Evolutionary conservation across 2,329 filamentous ascomycete genomes (phyloP), one percentile per base, ranked within the genome.

Genomic region (Incumbomyces lentus): DNA sequence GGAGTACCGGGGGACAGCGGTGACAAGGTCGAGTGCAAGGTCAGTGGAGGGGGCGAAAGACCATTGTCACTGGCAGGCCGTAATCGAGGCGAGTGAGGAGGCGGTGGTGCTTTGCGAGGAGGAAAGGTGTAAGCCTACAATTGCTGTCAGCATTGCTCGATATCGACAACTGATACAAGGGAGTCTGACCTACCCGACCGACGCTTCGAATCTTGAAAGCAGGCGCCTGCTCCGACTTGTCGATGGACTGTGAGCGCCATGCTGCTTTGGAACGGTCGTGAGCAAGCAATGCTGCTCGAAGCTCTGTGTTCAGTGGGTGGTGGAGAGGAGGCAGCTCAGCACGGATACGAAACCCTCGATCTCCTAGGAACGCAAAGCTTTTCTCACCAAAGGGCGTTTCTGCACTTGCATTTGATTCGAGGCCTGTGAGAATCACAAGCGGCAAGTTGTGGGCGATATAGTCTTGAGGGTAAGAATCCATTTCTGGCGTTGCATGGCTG

Each of bases 1-100:
- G 79, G 72, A 6, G 90, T 95, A 6, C 75, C 76, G 2, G 89
- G 88, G 33, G 85, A 92, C 26, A 96, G 73, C 1, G 90, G 92
- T 2, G 92, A 96, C 55, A 95, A 80, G 1, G 89, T 86, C 11
- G 92, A 96, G 64, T 96, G 90, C 3, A 95, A 69, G n/a, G 80
- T 69, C 49, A 73, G 68, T 14, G 71, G 65, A 18, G 70, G 62
- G 32, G 67, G 63, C 44, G 73, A 66, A 2, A 65, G 59, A 42
- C 75, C 72, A 29, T 55, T 55, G 49, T 52, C 55, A 40, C 58
- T 69, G 14, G 73, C 49, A 75, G 74, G 60, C 41, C 69, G 70
- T 43, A 70, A 61, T 42, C 68, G 63, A 36, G 69, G 68, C 41
- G 72, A 73, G 37, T 67, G 64, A n/a, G 71, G 66, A 31, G 77